Evolutionary conservation across 345 rosid genomes (phyloP).

Genomic region (Salix udensis): DNA sequence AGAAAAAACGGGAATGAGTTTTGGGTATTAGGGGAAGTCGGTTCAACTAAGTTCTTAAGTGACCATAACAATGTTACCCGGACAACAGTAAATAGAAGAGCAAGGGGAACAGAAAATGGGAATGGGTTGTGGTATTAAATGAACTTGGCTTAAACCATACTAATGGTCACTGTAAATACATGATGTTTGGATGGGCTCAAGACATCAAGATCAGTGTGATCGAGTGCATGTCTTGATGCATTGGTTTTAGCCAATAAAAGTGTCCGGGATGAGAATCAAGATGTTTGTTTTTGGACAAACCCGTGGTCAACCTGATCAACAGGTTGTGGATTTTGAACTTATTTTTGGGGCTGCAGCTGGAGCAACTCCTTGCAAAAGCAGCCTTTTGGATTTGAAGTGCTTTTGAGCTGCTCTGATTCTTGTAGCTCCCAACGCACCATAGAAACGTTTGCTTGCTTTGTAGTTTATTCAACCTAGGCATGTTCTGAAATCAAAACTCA

Average conservation of each 20-base stretch:
- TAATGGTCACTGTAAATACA: background rate
- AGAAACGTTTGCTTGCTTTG: background rate
- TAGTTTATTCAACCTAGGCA: background rate
- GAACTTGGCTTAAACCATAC: background rate
- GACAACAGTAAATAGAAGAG: background rate
- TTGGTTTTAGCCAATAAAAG: background rate
- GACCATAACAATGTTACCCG: background rate
- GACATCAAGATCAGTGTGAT: background rate
- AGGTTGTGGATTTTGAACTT: background rate
- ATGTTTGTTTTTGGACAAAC: background rate
- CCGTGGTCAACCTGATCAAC: background rate
- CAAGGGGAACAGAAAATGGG: background rate
- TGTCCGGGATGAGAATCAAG: background rate
- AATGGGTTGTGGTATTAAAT: background rate
- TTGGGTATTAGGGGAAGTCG: background rate
- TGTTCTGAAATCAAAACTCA: background rate
- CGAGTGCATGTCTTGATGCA: background rate
- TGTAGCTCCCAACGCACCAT: background rate
- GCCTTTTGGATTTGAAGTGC: background rate
- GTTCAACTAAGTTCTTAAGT: background rate
- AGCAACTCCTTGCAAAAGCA: background rate
- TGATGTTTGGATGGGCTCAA: background rate
- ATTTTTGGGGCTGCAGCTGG: background rate
- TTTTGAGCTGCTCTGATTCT: background rate
- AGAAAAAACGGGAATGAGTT: background rate